These are phyloP conservation scores for Adansonia grandidieri DNA, from an alignment of 441 rosid genomes.

Conservation along the genomic window DNA sequence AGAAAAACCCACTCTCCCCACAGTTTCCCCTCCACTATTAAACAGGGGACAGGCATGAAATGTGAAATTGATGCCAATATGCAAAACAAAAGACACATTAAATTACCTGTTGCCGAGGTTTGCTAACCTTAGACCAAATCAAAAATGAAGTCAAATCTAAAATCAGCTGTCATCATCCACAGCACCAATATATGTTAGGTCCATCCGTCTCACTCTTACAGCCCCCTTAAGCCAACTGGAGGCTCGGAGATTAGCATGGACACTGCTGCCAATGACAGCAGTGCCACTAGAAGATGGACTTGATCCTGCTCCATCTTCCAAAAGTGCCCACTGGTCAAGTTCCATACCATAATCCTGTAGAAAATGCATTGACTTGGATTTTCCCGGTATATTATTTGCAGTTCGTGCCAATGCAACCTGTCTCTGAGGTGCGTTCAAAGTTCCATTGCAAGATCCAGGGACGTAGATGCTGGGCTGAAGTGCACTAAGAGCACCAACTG, in stretches of 20 bases:
- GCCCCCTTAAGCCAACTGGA: constrained; percentile 93
- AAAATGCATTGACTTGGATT: constrained; percentile 53
- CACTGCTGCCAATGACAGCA: constrained; percentile 55
- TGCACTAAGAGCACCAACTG: constrained; percentile 57
- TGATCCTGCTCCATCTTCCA: constrained; percentile 93
- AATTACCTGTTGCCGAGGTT: constrained; percentile 38
- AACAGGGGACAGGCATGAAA: constrained; percentile 33
- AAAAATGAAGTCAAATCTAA: constrained; percentile 41
- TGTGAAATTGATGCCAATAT: constrained; percentile 27
- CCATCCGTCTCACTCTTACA: constrained; percentile 82
- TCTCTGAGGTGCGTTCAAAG: constrained; percentile 44
- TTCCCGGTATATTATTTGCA: constrained; percentile 44
- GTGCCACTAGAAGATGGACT: constrained; percentile 62
- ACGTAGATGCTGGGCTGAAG: constrained; percentile 60
- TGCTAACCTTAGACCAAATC: constrained; percentile 30
- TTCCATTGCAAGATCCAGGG: constrained; percentile 48
- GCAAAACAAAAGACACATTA: constrained; percentile 26
- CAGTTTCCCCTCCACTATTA: constrained; percentile 29
- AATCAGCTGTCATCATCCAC: constrained; percentile 92
- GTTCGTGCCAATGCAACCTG: constrained; percentile 48
- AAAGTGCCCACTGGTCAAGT: constrained; percentile 92
- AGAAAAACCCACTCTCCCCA: constrained; percentile 34
- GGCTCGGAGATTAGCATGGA: constrained; percentile 82
- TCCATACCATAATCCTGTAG: constrained; percentile 70
- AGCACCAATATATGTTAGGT: constrained; percentile 85